A percentile compares a stretch with the other conserved stretches of the same genome.
Conservation (phyloP, 352 stramenopile genomes). For the Peronosclerospora sorghi region DNA sequence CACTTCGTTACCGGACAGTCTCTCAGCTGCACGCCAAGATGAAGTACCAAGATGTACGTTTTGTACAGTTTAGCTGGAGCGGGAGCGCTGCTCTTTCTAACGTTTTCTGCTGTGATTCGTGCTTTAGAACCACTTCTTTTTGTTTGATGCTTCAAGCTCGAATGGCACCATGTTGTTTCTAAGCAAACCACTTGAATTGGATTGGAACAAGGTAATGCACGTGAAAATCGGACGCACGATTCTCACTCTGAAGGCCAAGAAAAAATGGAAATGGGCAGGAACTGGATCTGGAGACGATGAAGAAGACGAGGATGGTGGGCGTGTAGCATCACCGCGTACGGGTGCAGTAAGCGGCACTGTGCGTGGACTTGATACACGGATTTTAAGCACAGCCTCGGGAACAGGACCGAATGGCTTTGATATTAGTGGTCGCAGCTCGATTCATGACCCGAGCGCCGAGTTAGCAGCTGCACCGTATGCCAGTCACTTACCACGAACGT, state of each 20-base stretch:
- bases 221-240: conserved; percentile 82
- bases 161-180: conserved; percentile 83
- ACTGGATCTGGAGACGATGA: conserved; percentile 26
- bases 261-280: conserved; percentile 69
- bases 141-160: conserved; percentile 63
- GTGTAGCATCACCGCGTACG: conserved; percentile 18
- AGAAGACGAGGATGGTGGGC: conserved; percentile 20
- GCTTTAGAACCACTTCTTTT: no score
- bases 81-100: no score
- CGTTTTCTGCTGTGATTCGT: no score
- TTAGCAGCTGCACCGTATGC: conserved; percentile 21
- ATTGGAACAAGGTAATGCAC: conserved; percentile 75
- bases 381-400: conserved; percentile 14
- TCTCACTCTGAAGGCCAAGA: conserved; percentile 75
- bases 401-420: conserved; percentile 29
- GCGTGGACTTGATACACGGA: conserved; percentile 6
- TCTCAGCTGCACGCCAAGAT: no score
- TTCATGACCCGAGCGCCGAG: conserved; percentile 40
- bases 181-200: conserved; percentile 63
- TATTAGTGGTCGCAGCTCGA: conserved; percentile 10
- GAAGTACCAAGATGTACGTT: no score
- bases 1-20: no score
- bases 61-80: no score
- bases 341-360: conserved; percentile 6
- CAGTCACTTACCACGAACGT: conserved; percentile 15